phyloP scores from a whole-genome alignment of 2,329 filamentous ascomycete genomes.

The Fusarium sp. region DNA sequence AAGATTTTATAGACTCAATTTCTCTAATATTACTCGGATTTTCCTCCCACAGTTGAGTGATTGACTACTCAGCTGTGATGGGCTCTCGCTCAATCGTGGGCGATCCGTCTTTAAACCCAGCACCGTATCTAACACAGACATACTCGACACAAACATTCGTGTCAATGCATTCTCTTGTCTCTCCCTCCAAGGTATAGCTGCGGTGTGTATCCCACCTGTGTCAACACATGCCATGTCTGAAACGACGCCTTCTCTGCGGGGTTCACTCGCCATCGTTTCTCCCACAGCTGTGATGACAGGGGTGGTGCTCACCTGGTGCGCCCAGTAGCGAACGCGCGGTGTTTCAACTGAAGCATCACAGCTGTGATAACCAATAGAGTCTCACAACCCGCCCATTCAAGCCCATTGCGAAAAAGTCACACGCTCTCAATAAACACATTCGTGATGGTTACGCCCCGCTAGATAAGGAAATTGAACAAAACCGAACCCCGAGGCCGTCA shows the following conservation, averaged over 20 bases:
- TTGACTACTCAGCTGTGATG: not conserved
- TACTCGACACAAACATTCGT: not conserved
- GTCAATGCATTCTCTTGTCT: not conserved
- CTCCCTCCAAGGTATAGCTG: not conserved
- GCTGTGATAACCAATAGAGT: not conserved
- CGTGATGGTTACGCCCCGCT: not conserved
- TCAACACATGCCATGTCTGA: not conserved
- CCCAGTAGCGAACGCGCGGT: not conserved
- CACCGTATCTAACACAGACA: not conserved
- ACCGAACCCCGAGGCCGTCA: not conserved
- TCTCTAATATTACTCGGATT: not conserved
- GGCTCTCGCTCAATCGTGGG: not conserved
- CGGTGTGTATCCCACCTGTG: not conserved
- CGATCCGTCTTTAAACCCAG: not conserved
- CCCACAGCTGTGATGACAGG: not conserved
- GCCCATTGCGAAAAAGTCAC: not conserved
- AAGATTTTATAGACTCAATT: not conserved
- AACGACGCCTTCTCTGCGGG: not conserved
- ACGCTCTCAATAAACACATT: not conserved
- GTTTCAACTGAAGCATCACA: not conserved
- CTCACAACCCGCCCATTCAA: not conserved
- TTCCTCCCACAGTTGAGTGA: not conserved
- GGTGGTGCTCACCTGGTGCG: not conserved
- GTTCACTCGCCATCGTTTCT: not conserved
- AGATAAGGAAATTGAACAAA: not conserved